Evolutionary conservation across 345 rosid genomes (phyloP).

Genomic region (Eucalyptus tenuipes): DNA sequence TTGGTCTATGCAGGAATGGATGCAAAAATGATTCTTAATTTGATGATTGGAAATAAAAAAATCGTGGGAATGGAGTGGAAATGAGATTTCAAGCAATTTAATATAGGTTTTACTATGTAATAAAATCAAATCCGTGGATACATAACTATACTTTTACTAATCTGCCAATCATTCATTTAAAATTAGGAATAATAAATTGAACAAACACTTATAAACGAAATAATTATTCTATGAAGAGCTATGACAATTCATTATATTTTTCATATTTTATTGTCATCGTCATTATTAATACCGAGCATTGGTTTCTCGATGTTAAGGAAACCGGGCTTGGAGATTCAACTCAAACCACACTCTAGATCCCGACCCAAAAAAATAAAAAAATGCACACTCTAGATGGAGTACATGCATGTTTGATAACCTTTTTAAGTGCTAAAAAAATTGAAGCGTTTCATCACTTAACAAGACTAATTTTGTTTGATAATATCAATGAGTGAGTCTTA

Average conservation of each 20-base stretch:
- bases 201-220: neutral
- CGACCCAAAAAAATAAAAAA: no score
- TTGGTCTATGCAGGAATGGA: neutral
- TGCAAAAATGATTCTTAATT: neutral
- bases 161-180: neutral
- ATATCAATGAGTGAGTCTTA: no score
- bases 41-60: neutral
- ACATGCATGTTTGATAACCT: neutral
- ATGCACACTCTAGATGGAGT: neutral
- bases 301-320: neutral
- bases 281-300: neutral
- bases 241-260: neutral
- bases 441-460: neutral
- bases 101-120: neutral
- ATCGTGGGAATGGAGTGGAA: neutral
- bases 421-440: neutral
- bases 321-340: neutral
- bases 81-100: neutral
- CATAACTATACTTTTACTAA: neutral
- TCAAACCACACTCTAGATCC: neutral
- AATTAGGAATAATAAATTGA: neutral
- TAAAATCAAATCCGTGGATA: neutral
- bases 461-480: neutral
- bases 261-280: no score
- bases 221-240: no score